Evolutionary conservation across 2,329 filamentous ascomycete genomes (phyloP).

Genomic region (Byssochlamys sp.): DNA sequence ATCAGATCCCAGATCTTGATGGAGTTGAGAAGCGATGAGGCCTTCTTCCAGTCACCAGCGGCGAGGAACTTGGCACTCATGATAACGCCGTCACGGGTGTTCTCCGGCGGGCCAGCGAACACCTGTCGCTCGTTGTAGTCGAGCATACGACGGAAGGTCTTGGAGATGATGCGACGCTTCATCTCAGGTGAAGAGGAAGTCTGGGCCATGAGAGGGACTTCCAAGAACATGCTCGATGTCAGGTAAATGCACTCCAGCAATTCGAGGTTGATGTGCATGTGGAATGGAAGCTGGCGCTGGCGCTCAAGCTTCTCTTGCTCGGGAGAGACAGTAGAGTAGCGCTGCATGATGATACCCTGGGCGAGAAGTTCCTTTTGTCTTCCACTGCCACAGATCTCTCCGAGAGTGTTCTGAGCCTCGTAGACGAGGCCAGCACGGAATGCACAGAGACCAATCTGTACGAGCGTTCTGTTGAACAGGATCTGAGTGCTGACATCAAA

Average conservation of each 20-base stretch:
- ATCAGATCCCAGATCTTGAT: slow-evolving; percentile 99
- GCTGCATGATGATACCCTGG: slow-evolving; percentile 96
- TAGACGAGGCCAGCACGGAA: slow-evolving; percentile 96
- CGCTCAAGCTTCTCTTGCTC: slow-evolving; percentile 96
- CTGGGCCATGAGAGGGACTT: slow-evolving; percentile 93
- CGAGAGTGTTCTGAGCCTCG: slow-evolving; percentile 91
- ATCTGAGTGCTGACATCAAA: slow-evolving; percentile 97
- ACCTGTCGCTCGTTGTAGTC: slow-evolving; percentile 99
- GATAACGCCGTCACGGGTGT: slow-evolving; percentile 98
- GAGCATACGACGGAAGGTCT: slow-evolving; percentile 97
- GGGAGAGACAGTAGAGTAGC: slow-evolving; percentile 88
- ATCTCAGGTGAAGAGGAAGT: slow-evolving; percentile 93
- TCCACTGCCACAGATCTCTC: slow-evolving; percentile 95
- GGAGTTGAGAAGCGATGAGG: slow-evolving; percentile 81
- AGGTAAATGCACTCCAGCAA: slow-evolving; percentile 96
- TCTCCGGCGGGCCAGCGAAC: slow-evolving; percentile 95
- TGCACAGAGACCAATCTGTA: slow-evolving; percentile 94
- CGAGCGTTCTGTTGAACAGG: slow-evolving; percentile 93
- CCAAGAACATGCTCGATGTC: slow-evolving; percentile 96
- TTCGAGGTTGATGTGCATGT: slow-evolving; percentile 99
- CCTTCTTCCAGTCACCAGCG: slow-evolving; percentile 97
- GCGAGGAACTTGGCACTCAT: slow-evolving; percentile 95
- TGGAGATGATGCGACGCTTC: slow-evolving; percentile 96
- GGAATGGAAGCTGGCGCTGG: slow-evolving; percentile 94
- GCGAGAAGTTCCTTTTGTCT: slow-evolving; percentile 95